phyloP scores from a whole-genome alignment of 129 eudicot genomes.

The Pseudognaphalium luteoalbum region DNA sequence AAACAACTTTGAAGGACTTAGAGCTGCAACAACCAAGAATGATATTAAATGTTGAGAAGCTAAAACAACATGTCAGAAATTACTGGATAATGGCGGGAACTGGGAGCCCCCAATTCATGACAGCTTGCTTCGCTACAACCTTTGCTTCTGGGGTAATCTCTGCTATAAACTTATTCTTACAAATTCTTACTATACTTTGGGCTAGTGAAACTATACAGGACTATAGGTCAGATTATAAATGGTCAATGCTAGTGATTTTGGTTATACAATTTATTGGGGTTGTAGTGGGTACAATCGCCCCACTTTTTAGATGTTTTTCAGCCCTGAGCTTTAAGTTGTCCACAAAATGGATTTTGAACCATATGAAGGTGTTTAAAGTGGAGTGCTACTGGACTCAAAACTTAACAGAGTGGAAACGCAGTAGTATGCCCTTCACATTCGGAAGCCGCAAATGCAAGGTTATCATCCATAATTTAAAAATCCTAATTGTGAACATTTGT shows the following conservation, averaged over 20 bases:
- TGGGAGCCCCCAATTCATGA: constrained; percentile 17
- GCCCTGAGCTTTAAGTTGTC: constrained; percentile 8
- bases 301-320: constrained; percentile 15
- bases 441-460: background rate
- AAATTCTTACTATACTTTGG: background rate
- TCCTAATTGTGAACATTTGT: background rate
- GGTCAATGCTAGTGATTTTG: constrained; percentile 3
- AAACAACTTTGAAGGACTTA: constrained; percentile 8
- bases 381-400: constrained; percentile 1
- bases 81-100: constrained; percentile 16
- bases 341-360: background rate
- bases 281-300: constrained; percentile 4
- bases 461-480: background rate
- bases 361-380: constrained; percentile 4
- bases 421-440: background rate
- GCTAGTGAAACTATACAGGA: background rate
- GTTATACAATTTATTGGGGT: background rate
- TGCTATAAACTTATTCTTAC: background rate
- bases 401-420: constrained; percentile 1
- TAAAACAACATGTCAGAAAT: constrained; percentile 2
- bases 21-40: background rate
- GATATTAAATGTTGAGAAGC: background rate
- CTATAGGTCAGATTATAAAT: constrained; percentile 1
- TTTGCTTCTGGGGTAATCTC: constrained; percentile 20
- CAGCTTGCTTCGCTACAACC: constrained; percentile 6